A percentile compares a stretch with the other conserved stretches of the same genome.
Conservation (phyloP, 2,329 filamentous ascomycete species). For the Sporothrix humicola region DNA sequence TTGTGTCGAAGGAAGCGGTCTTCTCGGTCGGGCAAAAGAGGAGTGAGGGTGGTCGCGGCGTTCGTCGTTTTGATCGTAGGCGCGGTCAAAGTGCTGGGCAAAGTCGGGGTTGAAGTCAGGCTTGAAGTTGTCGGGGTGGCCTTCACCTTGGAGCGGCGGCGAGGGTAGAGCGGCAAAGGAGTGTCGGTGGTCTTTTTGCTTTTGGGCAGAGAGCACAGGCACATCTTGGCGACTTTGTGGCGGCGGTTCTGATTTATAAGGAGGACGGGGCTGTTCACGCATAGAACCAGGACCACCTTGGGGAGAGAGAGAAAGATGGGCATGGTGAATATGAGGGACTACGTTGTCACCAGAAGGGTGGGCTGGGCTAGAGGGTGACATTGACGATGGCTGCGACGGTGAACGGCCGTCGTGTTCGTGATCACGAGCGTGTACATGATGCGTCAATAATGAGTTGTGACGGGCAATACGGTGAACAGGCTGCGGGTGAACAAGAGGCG, state of each 20-base stretch:
- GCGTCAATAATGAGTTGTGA: constrained; percentile 4
- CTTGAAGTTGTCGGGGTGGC: neutral
- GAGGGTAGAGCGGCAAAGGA: constrained; percentile 12
- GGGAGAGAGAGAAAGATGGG: neutral
- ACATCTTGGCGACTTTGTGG: neutral
- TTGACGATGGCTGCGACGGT: neutral
- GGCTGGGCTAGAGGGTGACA: neutral
- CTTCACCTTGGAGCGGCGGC: neutral
- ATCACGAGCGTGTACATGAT: neutral
- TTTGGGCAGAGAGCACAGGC: too few relatives aligned
- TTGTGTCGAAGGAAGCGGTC: neutral
- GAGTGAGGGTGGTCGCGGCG: neutral
- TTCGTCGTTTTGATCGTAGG: neutral
- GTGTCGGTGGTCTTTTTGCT: too few relatives aligned
- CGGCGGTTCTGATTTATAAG: neutral
- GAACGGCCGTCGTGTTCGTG: neutral
- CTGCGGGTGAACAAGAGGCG: neutral
- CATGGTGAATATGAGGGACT: neutral
- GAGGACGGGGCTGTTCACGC: neutral
- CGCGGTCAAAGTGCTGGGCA: neutral
- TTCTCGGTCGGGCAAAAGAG: neutral
- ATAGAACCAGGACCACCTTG: neutral
- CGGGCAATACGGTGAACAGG: neutral
- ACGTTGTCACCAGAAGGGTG: constrained; percentile 11
- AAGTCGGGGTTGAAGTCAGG: too few relatives aligned